phyloP scores from a whole-genome alignment of 306 rosid genomes.

The Bauhinia variegata region DNA sequence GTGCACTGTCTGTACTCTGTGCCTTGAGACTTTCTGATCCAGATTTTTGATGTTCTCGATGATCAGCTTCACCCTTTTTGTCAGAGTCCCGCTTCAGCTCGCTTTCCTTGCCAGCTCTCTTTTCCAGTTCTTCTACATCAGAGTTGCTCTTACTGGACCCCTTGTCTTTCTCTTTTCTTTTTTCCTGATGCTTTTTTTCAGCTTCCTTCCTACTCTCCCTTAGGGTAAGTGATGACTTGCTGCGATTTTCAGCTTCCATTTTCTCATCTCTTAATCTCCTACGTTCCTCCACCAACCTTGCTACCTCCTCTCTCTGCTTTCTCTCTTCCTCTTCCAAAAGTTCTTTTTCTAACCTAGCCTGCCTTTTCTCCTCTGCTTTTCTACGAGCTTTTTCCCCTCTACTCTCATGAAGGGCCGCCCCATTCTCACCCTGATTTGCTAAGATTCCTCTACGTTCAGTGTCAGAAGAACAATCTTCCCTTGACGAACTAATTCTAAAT shows the following conservation, averaged over 20 bases:
- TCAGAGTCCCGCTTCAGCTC: conserved; percentile 74
- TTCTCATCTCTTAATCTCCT: conserved; percentile 92
- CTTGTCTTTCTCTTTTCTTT: conserved; percentile 84
- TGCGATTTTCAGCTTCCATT: conserved; percentile 70
- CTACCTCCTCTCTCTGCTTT: conserved; percentile 99
- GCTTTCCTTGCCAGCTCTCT: conserved; percentile 76
- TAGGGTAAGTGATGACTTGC: conserved; percentile 53
- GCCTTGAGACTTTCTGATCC: conserved; percentile 63
- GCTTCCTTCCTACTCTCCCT: conserved; percentile 82
- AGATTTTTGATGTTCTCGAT: conserved; percentile 63
- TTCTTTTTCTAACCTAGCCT: conserved; percentile 94
- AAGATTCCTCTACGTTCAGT: conserved; percentile 69
- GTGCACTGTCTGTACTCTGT: conserved; percentile 56
- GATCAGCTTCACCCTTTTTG: conserved; percentile 69
- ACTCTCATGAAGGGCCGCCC: conserved; percentile 67
- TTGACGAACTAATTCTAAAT: conserved; percentile 72
- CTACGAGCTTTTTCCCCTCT: conserved; percentile 95
- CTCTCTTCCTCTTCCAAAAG: conserved; percentile 96
- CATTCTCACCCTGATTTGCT: conserved; percentile 80
- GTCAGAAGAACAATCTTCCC: conserved; percentile 78
- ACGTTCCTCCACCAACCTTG: conserved; percentile 95
- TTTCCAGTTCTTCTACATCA: conserved; percentile 90
- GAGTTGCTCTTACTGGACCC: conserved; percentile 96
- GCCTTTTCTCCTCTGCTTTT: conserved; percentile 99
- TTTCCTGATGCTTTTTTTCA: conserved; percentile 86